A percentile compares a stretch with the other conserved stretches of the same genome.
Conservation (phyloP, 148 eudicot genomes). For the Pharnaceum exiguum region DNA sequence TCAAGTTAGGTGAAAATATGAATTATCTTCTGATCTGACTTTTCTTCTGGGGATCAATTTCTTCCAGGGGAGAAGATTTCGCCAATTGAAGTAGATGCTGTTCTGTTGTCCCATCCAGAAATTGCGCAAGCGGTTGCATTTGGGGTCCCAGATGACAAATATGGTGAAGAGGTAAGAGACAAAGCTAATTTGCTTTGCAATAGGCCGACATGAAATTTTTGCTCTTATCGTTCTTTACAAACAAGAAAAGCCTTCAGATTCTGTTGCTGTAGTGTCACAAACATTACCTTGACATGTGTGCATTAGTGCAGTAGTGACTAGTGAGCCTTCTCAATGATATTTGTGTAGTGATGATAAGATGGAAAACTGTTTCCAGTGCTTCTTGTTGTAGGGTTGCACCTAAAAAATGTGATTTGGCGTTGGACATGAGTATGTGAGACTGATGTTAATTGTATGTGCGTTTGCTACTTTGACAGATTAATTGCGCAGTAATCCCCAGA, state of each 20-base stretch:
- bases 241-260: slow-evolving; percentile 1
- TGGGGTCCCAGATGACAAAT: slow-evolving; percentile 96
- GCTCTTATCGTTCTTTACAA: background rate
- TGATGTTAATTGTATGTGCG: background rate
- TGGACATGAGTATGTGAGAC: background rate
- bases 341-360: too few relatives aligned
- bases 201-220: too few relatives aligned
- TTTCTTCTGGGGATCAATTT: background rate
- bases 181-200: background rate
- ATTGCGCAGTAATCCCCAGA: slow-evolving; percentile 84
- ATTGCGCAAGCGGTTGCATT: slow-evolving; percentile 92
- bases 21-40: slow-evolving; percentile 10
- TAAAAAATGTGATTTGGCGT: too few relatives aligned
- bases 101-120: slow-evolving; percentile 74
- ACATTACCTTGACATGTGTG: too few relatives aligned
- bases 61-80: slow-evolving; percentile 93
- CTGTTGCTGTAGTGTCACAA: background rate
- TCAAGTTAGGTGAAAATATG: background rate
- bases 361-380: too few relatives aligned
- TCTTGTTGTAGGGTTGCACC: too few relatives aligned
- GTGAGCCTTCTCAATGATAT: too few relatives aligned
- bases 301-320: too few relatives aligned
- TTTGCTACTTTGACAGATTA: slow-evolving; percentile 50
- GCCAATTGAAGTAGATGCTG: slow-evolving; percentile 94
- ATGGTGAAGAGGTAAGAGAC: slow-evolving; percentile 85